Percentiles rank a stretch among this genome's conserved stretches.
Evolutionary conservation across 2,329 filamentous ascomycete genomes (phyloP).

Genomic region (Diaporthe helianthi): DNA sequence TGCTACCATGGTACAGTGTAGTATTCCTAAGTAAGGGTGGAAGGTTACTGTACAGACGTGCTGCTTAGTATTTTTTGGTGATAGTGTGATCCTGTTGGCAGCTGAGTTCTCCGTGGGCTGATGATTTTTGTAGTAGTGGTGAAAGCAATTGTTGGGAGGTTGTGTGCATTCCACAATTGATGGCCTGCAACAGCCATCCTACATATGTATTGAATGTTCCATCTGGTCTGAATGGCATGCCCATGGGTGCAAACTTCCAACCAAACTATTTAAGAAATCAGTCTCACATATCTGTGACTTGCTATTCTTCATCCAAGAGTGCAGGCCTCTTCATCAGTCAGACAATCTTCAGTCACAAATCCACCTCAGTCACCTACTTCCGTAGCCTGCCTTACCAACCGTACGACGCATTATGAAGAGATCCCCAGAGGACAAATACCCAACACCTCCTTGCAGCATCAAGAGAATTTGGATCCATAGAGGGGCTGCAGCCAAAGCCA

Average conservation of each 20-base stretch:
- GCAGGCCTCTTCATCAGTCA: background rate
- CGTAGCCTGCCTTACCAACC: background rate
- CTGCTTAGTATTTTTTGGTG: background rate
- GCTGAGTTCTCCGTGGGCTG: background rate
- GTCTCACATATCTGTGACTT: background rate
- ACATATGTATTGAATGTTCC: too few species aligned
- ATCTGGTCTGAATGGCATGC: background rate
- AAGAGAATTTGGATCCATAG: constrained; percentile 6
- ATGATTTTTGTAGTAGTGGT: background rate
- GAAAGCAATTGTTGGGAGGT: background rate
- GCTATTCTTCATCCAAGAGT: background rate
- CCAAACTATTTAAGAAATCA: background rate
- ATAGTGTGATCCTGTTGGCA: background rate
- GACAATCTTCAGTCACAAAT: background rate
- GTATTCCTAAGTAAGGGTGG: too few species aligned
- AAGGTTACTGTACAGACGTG: too few species aligned
- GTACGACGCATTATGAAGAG: constrained; percentile 14
- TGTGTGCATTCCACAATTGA: too few species aligned
- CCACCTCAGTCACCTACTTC: background rate
- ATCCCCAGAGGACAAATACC: background rate
- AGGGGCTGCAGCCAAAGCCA: background rate
- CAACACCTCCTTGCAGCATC: background rate
- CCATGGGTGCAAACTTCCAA: background rate
- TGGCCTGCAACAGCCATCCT: background rate
- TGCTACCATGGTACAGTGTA: background rate